Base-by-base conservation (phyloP, 2,329 filamentous ascomycete species). In the Triangularia setosa region DNA sequence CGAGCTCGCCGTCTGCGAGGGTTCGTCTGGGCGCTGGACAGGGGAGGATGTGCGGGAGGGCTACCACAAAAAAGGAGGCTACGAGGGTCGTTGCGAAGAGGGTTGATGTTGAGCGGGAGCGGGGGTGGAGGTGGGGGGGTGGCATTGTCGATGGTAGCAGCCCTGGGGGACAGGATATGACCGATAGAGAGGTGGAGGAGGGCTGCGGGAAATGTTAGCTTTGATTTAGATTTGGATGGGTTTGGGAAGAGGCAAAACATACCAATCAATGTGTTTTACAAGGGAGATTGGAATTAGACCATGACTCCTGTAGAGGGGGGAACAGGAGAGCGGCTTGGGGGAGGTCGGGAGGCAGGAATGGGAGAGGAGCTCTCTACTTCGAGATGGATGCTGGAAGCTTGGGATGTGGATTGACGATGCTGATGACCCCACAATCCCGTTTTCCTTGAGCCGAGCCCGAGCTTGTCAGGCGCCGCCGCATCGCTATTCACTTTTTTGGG, bases 31-130 rank as follows among this genome's bases (percentile, higher is more conserved):
- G 91, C 55, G 92, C 91, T 1, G 95, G 95, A 75, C 95, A 99
- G 1, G 95, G 95, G 18, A 99, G 85, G 28, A 96, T 75, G 76
- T 99, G 95, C 23, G 95, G 95, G 54, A 97, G 82, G 28, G 87
- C 92, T 61, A 99, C 95, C 67, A 99, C 93, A 68, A 97, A 85
- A 77, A 99, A 97, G 71, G 91, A 95, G 30, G 93, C 88, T 67
- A 91, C 84, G 62, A 98, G 85, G 1, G 94, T 98, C n/a, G 90
- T 92, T 59, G 92, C 93, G 80, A 99, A 99, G 66, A 99, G 89
- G 55, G 93, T 95, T 63, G 91, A 93, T 72, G 95, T 99, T 80
- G 92, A 91, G 72, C 92, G 89, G 70, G 94, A 98, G 77, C 93
- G 89, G 33, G 95, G 95, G 77, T 99, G 95, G 52, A 99, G 88